Evolutionary conservation across 2,329 filamentous ascomycete genomes (phyloP).

Genomic region (Penicillium oxalicum): DNA sequence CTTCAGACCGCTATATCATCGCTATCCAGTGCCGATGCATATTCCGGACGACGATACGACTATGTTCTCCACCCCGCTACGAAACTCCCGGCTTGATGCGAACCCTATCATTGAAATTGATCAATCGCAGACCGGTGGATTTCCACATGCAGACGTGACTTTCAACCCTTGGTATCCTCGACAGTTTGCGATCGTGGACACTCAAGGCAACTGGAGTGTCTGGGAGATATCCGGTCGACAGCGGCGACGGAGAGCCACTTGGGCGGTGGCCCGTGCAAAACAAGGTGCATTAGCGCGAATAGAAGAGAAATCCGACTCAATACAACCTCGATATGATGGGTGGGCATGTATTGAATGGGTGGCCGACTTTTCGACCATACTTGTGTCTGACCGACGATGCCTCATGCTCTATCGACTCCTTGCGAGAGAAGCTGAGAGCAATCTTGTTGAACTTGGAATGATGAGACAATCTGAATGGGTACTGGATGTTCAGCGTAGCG

Average conservation of each 20-base stretch:
- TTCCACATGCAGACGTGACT: constrained; percentile 48
- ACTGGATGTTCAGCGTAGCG: constrained; percentile 46
- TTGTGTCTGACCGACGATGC: constrained; percentile 48
- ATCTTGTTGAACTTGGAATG: constrained; percentile 33
- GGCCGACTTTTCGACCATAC: constrained; percentile 35
- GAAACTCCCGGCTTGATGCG: constrained; percentile 42
- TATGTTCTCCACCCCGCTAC: constrained; percentile 12
- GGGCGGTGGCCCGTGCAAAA: constrained; percentile 22
- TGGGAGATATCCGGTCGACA: constrained; percentile 38
- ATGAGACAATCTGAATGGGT: constrained; percentile 46
- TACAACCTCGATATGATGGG: constrained; percentile 32
- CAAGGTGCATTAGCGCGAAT: constrained; percentile 29
- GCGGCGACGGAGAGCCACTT: constrained; percentile 24
- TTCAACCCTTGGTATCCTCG: constrained; percentile 57
- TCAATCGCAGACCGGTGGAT: constrained; percentile 40
- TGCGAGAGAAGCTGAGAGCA: constrained; percentile 20
- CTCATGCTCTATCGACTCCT: constrained; percentile 34
- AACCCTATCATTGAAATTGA: constrained; percentile 44
- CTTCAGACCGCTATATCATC: constrained; percentile 41
- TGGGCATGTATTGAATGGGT: constrained; percentile 42
- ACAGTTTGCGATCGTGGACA: constrained; percentile 53
- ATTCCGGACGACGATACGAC: constrained; percentile 11
- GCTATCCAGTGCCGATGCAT: constrained; percentile 21
- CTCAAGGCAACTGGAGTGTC: constrained; percentile 49
- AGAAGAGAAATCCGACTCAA: constrained; percentile 7